Evolutionary conservation across 2,329 filamentous ascomycete species (phyloP), one percentile per base, ranked within the genome.

Genomic region (Fusarium falciforme): DNA sequence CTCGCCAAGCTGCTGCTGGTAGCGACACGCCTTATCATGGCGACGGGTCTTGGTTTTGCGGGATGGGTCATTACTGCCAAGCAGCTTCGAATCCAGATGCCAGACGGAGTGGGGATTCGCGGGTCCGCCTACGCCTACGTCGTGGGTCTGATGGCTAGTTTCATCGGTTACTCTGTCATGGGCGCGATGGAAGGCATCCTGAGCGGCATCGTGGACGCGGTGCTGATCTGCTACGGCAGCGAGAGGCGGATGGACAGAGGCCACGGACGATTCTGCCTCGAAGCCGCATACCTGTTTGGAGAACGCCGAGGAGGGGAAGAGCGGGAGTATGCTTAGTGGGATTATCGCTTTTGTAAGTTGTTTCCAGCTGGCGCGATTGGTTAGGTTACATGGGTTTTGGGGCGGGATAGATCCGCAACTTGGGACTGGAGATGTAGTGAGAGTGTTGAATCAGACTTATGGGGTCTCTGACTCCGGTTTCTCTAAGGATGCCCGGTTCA

Each of bases 1-100:
- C 90, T 98, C 10, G 93, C 96, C 2, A 98, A 98, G 82, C 88
- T 98, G 31, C 89, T 99, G 9, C 90, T 99, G 5, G 94, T 98
- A 76, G 94, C 96, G 4, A 96, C 95, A 2, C 91, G 96, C 20
- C 93, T 96, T 80, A 93, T 98, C 79, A 97, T 98, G 90, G 94
- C 94, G 0, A 91, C 95, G 55, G 93, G 92, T 0, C 89, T 99
- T 33, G 96, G 96, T 1, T 97, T 98, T 79, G 95, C 94, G 5
- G 96, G 94, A n/a, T 99, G 96, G 96, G 94, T 98, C 10, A 93
- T 94, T 55, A 97, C 95, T 38, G 95, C 96, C 12, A 92, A 94
- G 72, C 92, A 93, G 82, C 86, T 98, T 5, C 87, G 89, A 61
- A 86, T 96, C 22, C 86, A 84, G 79, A 84, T 85, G 68, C 91